Evolutionary conservation across 2,329 filamentous ascomycete genomes (phyloP), one percentile per base, ranked within the genome.

Genomic region (Penicillium frequentans): DNA sequence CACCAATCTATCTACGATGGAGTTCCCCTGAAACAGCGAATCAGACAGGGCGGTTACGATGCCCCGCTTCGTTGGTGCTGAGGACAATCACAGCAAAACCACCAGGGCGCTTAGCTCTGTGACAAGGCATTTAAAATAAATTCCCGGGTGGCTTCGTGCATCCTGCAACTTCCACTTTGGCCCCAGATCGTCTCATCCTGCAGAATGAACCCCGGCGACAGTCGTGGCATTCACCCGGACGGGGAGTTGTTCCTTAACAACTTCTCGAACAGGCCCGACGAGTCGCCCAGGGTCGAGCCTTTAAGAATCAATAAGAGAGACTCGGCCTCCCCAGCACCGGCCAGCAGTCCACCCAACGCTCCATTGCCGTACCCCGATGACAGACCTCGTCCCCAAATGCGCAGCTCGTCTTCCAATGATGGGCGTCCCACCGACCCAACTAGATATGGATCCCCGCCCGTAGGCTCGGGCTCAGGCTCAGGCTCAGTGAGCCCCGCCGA

Each of bases 291-390:
- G 19, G 84, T 96, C 65, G 90, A 90, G 68, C 92, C 92, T 58
- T 77, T 96, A 75, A 86, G 91, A 69, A 96, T 96, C 73, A 88
- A 88, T 79, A 96, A 96, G 75, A 86, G 88, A 55, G 84, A 86
- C 66, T 89, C 87, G 56, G 84, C 87, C 31, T 81, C 81, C 52
- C 85, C 85, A 35, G 72, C 73, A 27, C 69, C 71, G 10, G 65
- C 69, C 21, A 71, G 72, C 49, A 70, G 68, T 55, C 67, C 70
- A 68, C 73, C 70, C 67, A 75, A 81, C 54, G 88, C 82, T 56
- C 77, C 84, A 59, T 78, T 90, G 24, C 87, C 88, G 0, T 95
- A 93, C 67, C 90, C 90, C 42, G 87, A 90, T 66, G 88, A 90
- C 70, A 84, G 71, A 26, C 69, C 70, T 48, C 66, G 68, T 64